Percentiles rank a stretch among this genome's conserved stretches.
phyloP scores from a whole-genome alignment of 805 yeast species.

The Barnettozyma californica region DNA sequence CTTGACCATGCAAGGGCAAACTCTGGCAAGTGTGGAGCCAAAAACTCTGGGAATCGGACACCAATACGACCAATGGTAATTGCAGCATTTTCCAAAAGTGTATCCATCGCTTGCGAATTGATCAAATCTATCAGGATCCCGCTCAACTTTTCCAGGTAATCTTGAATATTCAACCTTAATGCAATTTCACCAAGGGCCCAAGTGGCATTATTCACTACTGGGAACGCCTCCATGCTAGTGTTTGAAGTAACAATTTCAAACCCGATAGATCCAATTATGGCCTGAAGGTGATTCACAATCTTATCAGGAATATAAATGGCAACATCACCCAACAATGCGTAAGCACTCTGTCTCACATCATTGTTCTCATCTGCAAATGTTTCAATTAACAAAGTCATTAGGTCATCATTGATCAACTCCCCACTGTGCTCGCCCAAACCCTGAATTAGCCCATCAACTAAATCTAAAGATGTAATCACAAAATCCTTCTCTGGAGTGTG shows the following conservation, averaged over 20 bases:
- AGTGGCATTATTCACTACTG: constrained; percentile 82
- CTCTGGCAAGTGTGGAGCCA: constrained; percentile 53
- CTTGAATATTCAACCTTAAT: constrained; percentile 48
- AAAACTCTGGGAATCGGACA: constrained; percentile 48
- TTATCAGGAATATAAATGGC: constrained; percentile 46
- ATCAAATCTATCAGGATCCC: constrained; percentile 56
- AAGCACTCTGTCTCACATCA: constrained; percentile 92
- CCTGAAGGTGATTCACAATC: constrained; percentile 37
- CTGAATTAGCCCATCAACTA: constrained; percentile 89
- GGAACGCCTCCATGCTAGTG: constrained; percentile 42
- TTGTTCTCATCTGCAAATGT: constrained; percentile 71
- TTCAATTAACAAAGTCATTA: constrained; percentile 58
- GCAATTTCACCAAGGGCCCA: constrained; percentile 93
- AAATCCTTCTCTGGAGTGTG: constrained; percentile 87
- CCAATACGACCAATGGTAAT: constrained; percentile 88
- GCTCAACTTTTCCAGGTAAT: constrained; percentile 50
- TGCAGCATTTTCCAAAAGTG: constrained; percentile 82
- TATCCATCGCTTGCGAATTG: constrained; percentile 48
- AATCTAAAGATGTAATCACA: constrained; percentile 80
- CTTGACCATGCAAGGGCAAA: constrained; percentile 67
- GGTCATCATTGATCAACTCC: constrained; percentile 43
- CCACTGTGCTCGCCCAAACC: constrained; percentile 67
- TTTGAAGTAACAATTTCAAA: constrained; percentile 50
- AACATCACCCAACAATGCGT: constrained; percentile 87
- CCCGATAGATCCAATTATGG: constrained; percentile 59